phyloP scores from a whole-genome alignment of 2,329 filamentous ascomycete species.

The Aspergillus novoparasiticus region DNA sequence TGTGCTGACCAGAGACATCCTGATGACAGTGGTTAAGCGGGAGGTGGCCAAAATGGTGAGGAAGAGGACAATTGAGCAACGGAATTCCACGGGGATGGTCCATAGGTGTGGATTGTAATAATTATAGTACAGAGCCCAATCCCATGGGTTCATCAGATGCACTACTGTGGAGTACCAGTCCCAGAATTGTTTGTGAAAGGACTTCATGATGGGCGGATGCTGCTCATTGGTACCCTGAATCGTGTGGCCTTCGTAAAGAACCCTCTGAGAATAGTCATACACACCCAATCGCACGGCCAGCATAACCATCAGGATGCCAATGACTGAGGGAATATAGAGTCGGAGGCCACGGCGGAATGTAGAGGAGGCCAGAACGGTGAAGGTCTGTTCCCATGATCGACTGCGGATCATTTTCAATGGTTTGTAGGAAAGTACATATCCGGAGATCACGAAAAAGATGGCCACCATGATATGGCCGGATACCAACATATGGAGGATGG shows the following conservation, averaged over 20 bases:
- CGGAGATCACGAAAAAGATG: slow-evolving; percentile 53
- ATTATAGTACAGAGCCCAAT: slow-evolving; percentile 44
- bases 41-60: slow-evolving; percentile 44
- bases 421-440: slow-evolving; percentile 51
- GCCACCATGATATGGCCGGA: slow-evolving; percentile 52
- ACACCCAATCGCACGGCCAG: slow-evolving; percentile 46
- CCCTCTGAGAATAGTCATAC: slow-evolving; percentile 41
- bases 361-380: slow-evolving; percentile 43
- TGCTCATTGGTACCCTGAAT: slow-evolving; percentile 47
- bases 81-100: slow-evolving; percentile 51
- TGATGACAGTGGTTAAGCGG: slow-evolving; percentile 35
- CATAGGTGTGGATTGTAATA: slow-evolving; percentile 51
- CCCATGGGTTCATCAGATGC: slow-evolving; percentile 41
- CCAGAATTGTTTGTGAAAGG: slow-evolving; percentile 38
- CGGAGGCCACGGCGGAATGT: slow-evolving; percentile 48
- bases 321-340: slow-evolving; percentile 46
- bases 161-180: slow-evolving; percentile 39
- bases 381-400: slow-evolving; percentile 42
- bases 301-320: slow-evolving; percentile 44
- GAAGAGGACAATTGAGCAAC: slow-evolving; percentile 48
- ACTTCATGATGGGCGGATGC: slow-evolving; percentile 41
- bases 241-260: slow-evolving; percentile 40
- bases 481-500: slow-evolving; percentile 46
- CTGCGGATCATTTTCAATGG: slow-evolving; percentile 43
- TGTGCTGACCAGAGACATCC: slow-evolving; percentile 35